Percentiles rank a stretch among this genome's conserved stretches.
Conservation (phyloP, 495 filamentous ascomycete genomes). For the Neurospora sp. region DNA sequence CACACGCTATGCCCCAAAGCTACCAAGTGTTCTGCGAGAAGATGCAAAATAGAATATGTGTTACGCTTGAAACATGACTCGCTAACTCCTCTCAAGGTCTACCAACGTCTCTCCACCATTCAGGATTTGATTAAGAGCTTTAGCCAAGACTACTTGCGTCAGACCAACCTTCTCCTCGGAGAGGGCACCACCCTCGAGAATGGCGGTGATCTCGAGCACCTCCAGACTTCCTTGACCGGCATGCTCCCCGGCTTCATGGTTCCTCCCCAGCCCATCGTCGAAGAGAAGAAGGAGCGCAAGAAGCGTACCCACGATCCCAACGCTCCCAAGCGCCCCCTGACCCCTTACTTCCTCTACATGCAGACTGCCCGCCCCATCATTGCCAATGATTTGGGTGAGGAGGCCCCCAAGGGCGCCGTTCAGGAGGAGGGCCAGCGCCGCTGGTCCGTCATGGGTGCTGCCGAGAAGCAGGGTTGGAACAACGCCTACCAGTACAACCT, state of each 20-base stretch:
- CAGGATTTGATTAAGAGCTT: conserved; percentile 64
- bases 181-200: conserved; percentile 43
- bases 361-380: conserved; percentile 71
- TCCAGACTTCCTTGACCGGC: conserved; percentile 33
- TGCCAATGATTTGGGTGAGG: conserved; percentile 59
- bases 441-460: conserved; percentile 64
- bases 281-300: conserved; percentile 73
- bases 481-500: conserved; percentile 67
- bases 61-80: neutral
- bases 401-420: conserved; percentile 66
- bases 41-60: neutral
- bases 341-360: conserved; percentile 91
- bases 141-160: conserved; percentile 68
- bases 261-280: conserved; percentile 31
- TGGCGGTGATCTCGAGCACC: conserved; percentile 40
- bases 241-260: conserved; percentile 26
- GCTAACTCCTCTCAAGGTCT: conserved; percentile 46
- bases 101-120: conserved; percentile 61
- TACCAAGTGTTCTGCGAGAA: neutral
- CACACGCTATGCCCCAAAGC: neutral
- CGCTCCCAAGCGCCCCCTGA: conserved; percentile 85
- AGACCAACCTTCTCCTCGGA: conserved; percentile 68
- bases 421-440: conserved; percentile 71
- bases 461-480: conserved; percentile 69
- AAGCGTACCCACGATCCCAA: conserved; percentile 87